Percentiles rank a stretch among this genome's conserved stretches.
Evolutionary conservation across 225 moss, liverwort and hornwort species (phyloP).

Genomic region (Polytrichum formosum): DNA sequence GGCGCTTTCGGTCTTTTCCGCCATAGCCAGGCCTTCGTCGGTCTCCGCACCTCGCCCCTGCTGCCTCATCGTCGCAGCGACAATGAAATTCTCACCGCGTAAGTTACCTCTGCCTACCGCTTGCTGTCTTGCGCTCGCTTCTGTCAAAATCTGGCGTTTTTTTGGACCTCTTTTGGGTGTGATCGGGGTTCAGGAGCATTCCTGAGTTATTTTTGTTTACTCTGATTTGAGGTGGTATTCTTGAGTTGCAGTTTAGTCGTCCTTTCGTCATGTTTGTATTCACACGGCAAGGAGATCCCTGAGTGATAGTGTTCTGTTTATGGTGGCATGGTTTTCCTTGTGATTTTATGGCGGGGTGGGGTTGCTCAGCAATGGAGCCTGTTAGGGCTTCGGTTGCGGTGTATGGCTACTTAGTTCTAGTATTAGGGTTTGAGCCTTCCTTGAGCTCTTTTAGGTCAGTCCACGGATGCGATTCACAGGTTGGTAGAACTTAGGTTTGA

Average conservation of each 20-base stretch:
- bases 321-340: no score
- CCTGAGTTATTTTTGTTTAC: background rate
- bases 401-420: no score
- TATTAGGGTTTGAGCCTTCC: no score
- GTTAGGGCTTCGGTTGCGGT: no score
- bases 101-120: background rate
- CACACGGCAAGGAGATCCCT: no score
- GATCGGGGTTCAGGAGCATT: background rate
- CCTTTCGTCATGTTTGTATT: no score
- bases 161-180: background rate
- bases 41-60: background rate
- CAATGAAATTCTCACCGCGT: slow-evolving; percentile 54
- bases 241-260: background rate
- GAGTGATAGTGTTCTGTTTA: no score
- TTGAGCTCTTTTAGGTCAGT: no score
- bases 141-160: background rate
- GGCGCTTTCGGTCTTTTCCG: background rate
- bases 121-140: background rate
- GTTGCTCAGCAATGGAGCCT: no score
- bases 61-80: slow-evolving; percentile 12
- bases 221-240: background rate
- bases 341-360: no score
- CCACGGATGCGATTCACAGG: no score
- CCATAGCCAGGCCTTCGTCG: slow-evolving; percentile 3
- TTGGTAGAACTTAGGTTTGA: no score